Percentiles rank a stretch among this genome's conserved stretches.
Conservation (phyloP, 2,329 filamentous ascomycete genomes). For the Ophiosphaerella narmari region DNA sequence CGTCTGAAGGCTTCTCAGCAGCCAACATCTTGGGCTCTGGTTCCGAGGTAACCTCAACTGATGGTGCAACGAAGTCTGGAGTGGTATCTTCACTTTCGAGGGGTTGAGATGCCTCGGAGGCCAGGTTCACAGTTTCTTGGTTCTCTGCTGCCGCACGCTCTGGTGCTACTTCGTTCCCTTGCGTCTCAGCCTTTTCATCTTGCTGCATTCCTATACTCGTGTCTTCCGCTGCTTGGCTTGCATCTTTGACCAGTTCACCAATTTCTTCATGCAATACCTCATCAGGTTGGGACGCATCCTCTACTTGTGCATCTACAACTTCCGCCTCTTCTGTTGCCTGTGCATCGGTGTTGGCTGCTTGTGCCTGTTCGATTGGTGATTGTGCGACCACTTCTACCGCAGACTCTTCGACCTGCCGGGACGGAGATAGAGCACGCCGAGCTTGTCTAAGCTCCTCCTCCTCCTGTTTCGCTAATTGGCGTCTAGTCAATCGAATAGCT, state of each 20-base stretch:
- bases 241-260: neutral
- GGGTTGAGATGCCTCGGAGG: neutral
- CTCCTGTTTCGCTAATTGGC: conserved; percentile 41
- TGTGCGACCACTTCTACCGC: conserved; percentile 8
- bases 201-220: conserved; percentile 5
- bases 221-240: conserved; percentile 8
- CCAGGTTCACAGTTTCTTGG: no score
- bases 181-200: conserved; percentile 1
- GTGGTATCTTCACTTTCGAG: conserved; percentile 6
- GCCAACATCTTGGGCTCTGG: conserved; percentile 36
- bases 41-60: conserved; percentile 26
- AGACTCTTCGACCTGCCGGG: conserved; percentile 12
- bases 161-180: neutral
- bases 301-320: neutral
- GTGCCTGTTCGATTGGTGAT: conserved; percentile 6
- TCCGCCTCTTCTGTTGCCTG: conserved; percentile 1
- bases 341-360: conserved; percentile 1
- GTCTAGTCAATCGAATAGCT: conserved; percentile 39
- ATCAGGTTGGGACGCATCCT: neutral
- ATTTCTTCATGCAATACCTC: neutral
- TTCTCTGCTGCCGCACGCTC: neutral
- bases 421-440: conserved; percentile 17
- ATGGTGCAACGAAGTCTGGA: conserved; percentile 12
- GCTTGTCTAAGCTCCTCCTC: conserved; percentile 36
- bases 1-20: conserved; percentile 32